Base-by-base conservation (phyloP, 805 yeast genomes). In the Candida orba region DNA sequence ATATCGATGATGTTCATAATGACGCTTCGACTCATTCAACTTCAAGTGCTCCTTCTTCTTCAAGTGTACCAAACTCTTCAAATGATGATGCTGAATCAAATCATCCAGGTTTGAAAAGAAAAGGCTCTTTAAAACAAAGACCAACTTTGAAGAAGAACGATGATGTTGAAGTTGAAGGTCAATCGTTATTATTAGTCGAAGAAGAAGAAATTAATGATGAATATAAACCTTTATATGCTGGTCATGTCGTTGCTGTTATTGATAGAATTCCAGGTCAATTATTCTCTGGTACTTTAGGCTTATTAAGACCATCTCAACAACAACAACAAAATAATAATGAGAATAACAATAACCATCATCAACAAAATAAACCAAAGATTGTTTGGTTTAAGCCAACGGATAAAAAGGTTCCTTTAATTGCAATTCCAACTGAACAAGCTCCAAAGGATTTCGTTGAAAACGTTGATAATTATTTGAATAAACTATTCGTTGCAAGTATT, bases 331-430 rank as follows among this genome's bases (percentile, higher is more conserved):
- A 39, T 20, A 41, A 44, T 27, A 39, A 36, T 12, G 17, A 35
- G 5, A 27, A 31, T 27, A 23, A 25, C n/a, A 52, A 53, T 27
- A 50, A 52, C 48, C 39, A 51, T 43, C 46, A 58, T 10, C 34
- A 52, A 48, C 43, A 50, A 42, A 46, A 58, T 8, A 76, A 78
- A 36, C 99, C 99, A 30, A 93, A 93, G 61, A 93, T 93, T 69
- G 97, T 93, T 30, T 93, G 99, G 99, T 93, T 93, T 64, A 93
- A 93, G 62, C 99, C 99, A 33, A 90, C 96, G 1, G 99, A 93
- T 62, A 93, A 93, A 66, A 87, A 95, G 50, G 99, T 93, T 18
- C 99, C 99, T 6, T 72, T 93, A 51, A 90, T 93, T 69, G 99
- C 99, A 14, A 93, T 93, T 51, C 99, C 99, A 34, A 93, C 97